Percentiles rank a stretch among this genome's conserved stretches.
phyloP scores from a whole-genome alignment of 805 yeast species.

The Yamadazyma sp. region DNA sequence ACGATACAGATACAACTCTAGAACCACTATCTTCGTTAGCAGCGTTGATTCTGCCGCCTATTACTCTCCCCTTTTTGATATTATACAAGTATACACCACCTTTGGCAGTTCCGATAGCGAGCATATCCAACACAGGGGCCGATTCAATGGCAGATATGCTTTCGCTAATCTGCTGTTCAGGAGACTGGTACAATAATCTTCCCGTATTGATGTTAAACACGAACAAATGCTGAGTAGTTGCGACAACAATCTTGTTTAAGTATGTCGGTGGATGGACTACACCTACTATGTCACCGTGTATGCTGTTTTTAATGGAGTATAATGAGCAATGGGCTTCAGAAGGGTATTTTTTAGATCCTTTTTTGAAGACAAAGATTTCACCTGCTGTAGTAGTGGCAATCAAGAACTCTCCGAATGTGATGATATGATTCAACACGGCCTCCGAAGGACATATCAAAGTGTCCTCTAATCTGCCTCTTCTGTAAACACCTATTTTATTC shows the following conservation, averaged over 20 bases:
- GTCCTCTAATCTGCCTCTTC: slow-evolving; percentile 70
- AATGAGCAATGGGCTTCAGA: slow-evolving; percentile 70
- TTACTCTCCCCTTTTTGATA: slow-evolving; percentile 57
- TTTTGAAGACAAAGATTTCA: slow-evolving; percentile 54
- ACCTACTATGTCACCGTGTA: slow-evolving; percentile 71
- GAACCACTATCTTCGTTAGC: slow-evolving; percentile 41
- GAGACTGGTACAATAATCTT: slow-evolving; percentile 59
- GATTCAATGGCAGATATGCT: slow-evolving; percentile 65
- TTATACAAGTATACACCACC: slow-evolving; percentile 71
- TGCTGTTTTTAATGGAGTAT: slow-evolving; percentile 46
- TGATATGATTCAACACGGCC: slow-evolving; percentile 47
- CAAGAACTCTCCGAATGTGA: slow-evolving; percentile 76
- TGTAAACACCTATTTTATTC: slow-evolving; percentile 70
- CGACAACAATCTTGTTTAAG: slow-evolving; percentile 81
- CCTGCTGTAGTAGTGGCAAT: slow-evolving; percentile 50
- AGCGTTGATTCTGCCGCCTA: slow-evolving; percentile 49
- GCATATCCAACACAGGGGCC: slow-evolving; percentile 84
- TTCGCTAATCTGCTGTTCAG: slow-evolving; percentile 41
- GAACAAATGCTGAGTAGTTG: slow-evolving; percentile 63
- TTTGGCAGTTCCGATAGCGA: slow-evolving; percentile 71
- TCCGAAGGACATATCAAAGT: slow-evolving; percentile 36
- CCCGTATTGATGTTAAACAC: slow-evolving; percentile 78
- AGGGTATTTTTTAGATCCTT: slow-evolving; percentile 46
- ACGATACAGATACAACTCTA: slow-evolving; percentile 63
- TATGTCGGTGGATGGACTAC: slow-evolving; percentile 86